These are phyloP conservation scores for Somion occarium DNA, from an alignment of 1,284 basidiomycete species.

Conservation along the genomic window DNA sequence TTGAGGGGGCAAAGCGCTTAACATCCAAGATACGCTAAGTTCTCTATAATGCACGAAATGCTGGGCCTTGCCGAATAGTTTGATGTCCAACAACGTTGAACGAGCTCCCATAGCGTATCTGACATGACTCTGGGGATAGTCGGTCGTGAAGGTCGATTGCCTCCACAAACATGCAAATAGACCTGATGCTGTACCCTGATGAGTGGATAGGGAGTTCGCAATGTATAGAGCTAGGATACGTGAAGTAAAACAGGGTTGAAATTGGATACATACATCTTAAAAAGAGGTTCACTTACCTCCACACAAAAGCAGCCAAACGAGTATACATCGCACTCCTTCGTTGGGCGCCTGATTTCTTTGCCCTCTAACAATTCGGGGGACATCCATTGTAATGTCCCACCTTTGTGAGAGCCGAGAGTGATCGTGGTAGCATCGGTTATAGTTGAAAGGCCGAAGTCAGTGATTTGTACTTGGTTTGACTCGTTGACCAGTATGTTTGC, in stretches of 20 bases:
- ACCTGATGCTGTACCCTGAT: not conserved
- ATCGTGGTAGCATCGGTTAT: conserved; percentile 4
- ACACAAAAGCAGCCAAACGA: conserved; percentile 14
- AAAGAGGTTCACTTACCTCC: conserved; percentile 8
- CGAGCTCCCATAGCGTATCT: conserved; percentile 5
- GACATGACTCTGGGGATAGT: not conserved
- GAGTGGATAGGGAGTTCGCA: conserved; percentile 1
- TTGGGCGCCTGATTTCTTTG: not conserved
- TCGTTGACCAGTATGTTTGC: conserved; percentile 13
- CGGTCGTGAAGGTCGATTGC: conserved; percentile 3
- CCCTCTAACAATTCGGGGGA: conserved; percentile 14
- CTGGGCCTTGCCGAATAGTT: not conserved
- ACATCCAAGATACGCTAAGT: too few relatives aligned
- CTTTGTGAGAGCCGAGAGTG: not conserved
- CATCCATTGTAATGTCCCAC: conserved; percentile 12
- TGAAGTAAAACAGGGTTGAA: not conserved
- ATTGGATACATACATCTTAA: not conserved
- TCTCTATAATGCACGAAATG: not conserved
- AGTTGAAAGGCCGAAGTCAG: conserved; percentile 11
- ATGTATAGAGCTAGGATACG: conserved; percentile 5
- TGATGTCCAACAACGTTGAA: conserved; percentile 1
- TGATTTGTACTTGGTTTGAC: conserved; percentile 3
- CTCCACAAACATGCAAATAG: not conserved
- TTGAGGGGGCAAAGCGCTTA: too few relatives aligned
- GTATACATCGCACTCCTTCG: conserved; percentile 14